Evolutionary conservation across 2,329 filamentous ascomycete genomes (phyloP).

Genomic region (Diaporthe vexans): DNA sequence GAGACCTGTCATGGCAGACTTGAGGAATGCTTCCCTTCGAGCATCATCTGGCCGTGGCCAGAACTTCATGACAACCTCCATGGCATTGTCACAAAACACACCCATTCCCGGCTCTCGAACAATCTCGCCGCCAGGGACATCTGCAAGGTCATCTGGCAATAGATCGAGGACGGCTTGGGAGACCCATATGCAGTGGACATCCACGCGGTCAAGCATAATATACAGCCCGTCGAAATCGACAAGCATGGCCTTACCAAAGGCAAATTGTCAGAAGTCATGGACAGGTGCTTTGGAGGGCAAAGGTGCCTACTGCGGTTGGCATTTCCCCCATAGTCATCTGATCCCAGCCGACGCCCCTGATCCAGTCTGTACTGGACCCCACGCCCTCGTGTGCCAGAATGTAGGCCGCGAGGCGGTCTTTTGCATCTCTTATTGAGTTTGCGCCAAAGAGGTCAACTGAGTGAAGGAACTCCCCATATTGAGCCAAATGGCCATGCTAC

Average conservation of each 20-base stretch:
- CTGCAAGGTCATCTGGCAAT: conserved; percentile 65
- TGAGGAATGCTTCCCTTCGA: conserved; percentile 68
- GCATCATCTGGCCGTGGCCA: conserved; percentile 69
- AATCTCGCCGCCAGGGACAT: conserved; percentile 75
- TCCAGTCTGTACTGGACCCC: conserved; percentile 70
- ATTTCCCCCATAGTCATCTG: conserved; percentile 75
- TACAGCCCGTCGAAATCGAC: conserved; percentile 69
- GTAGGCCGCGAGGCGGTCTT: conserved; percentile 65
- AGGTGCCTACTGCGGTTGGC: conserved; percentile 71
- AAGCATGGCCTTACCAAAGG: conserved; percentile 62
- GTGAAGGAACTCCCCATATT: conserved; percentile 76
- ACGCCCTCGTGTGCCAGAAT: conserved; percentile 62
- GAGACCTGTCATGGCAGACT: conserved; percentile 72
- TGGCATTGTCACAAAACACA: conserved; percentile 82
- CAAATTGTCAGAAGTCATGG: background rate
- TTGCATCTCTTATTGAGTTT: conserved; percentile 67
- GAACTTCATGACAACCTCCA: conserved; percentile 70
- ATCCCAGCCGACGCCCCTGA: conserved; percentile 79
- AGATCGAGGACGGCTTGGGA: conserved; percentile 74
- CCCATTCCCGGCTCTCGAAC: conserved; percentile 72
- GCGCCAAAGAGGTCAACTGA: conserved; percentile 75
- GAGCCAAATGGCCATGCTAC: conserved; percentile 73
- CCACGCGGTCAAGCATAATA: conserved; percentile 78
- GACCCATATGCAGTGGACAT: conserved; percentile 79
- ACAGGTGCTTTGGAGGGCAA: background rate